Percentiles rank a stretch among this genome's conserved stretches.
phyloP scores from a whole-genome alignment of 352 stramenopile genomes.

The Nothophytophthora sp. region DNA sequence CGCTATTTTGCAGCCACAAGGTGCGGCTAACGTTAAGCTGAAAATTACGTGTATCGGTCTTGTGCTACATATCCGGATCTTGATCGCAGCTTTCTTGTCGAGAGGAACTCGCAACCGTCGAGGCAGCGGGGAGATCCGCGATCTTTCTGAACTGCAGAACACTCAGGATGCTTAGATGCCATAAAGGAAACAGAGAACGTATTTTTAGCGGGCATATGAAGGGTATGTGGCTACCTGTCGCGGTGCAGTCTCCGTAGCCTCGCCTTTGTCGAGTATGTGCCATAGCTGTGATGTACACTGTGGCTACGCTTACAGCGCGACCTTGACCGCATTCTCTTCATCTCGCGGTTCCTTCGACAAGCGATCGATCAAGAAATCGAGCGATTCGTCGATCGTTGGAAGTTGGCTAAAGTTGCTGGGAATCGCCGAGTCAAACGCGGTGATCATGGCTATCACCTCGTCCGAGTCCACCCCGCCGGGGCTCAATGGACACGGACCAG shows the following conservation, averaged over 20 bases:
- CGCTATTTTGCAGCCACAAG: too few species aligned
- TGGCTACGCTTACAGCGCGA: conserved; percentile 8
- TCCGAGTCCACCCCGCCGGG: conserved; percentile 25
- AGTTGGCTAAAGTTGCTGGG: conserved; percentile 16
- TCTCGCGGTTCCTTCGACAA: conserved; percentile 12
- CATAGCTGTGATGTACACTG: background rate
- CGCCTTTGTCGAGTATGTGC: background rate
- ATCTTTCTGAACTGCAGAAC: too few species aligned
- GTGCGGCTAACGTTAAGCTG: too few species aligned
- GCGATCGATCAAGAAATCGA: conserved; percentile 59
- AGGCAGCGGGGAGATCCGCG: too few species aligned
- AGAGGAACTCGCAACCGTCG: too few species aligned
- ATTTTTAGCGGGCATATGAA: too few species aligned
- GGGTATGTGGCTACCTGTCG: too few species aligned
- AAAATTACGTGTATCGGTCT: too few species aligned
- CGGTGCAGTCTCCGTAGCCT: background rate
- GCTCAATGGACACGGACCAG: conserved; percentile 17
- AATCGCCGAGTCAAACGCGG: background rate
- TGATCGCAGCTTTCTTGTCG: too few species aligned
- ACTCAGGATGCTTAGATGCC: too few species aligned
- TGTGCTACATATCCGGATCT: too few species aligned
- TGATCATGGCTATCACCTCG: conserved; percentile 2
- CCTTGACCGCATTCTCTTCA: background rate
- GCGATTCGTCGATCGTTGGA: conserved; percentile 52
- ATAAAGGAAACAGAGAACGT: too few species aligned